Base-by-base conservation (phyloP, 768 basidiomycete genomes). In the Pisolithus marmoratus region DNA sequence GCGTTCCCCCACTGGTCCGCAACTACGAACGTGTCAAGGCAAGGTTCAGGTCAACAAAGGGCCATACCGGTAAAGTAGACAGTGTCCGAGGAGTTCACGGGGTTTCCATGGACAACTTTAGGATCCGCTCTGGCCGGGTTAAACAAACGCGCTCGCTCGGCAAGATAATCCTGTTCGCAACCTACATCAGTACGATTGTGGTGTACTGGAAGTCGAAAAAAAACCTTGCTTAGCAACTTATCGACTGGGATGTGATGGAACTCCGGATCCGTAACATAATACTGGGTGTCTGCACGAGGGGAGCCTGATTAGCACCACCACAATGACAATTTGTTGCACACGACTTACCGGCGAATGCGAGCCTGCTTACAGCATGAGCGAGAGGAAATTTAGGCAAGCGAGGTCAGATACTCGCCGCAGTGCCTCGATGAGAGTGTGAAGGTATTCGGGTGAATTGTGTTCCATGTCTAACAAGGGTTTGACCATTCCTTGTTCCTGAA, bases 261-360 rank as follows among this genome's bases (percentile, higher is more conserved):
- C 1, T 90, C 85, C 0, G 94, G 95, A 64, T 98, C 96, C 1
- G 91, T 79, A n/a, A 97, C 87, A 68, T 90, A 97, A 70, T 89
- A 89, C 62, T 86, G 82, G 36, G 83, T 87, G 56, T 96, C 94
- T 88, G 51, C 20, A 24, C 26, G 24, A 44, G 17, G 7, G 43
- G 40, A 14, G 19, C 8, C 51, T 14, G 22, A 40, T 36, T n/a
- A 17, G 34, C 14, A 50, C n/a, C 22, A n/a, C 47, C 14, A 4
- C 15, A 37, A 14, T 31, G 8, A 14, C 15, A 42, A 43, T 31
- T 19, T 29, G 36, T 31, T 26, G 36, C 8, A n/a, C 14, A 44
- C n/a, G 41, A 57, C 72, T 59, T 63, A 89, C 88, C 90, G 40
- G 89, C 83, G 61, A 93, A 93, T 34, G 81, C 82, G 29, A 84